phyloP scores from a whole-genome alignment of 164 flowering plant genomes.

The Magnolia kwangsiensis region DNA sequence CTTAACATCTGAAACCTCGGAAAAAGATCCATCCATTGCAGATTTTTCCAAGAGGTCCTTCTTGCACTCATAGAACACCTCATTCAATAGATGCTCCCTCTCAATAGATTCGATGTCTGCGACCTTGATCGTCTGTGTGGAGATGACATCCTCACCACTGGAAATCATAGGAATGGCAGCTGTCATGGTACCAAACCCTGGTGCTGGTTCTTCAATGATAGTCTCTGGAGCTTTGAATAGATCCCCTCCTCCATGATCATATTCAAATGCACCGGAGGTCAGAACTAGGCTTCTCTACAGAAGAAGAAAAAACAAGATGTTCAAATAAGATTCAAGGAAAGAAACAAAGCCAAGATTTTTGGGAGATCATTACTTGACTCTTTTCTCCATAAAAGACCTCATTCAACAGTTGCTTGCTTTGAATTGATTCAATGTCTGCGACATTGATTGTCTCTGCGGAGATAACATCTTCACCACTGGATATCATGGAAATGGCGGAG shows the following conservation, averaged over 20 bases:
- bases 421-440: constrained; percentile 46
- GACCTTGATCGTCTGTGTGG: constrained; percentile 49
- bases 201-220: constrained; percentile 60
- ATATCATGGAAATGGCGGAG: constrained; percentile 76
- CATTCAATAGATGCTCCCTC: constrained; percentile 53
- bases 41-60: constrained; percentile 70
- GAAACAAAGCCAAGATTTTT: background rate
- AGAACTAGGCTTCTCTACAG: constrained; percentile 13
- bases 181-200: constrained; percentile 54
- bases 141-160: constrained; percentile 55
- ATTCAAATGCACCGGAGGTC: constrained; percentile 53
- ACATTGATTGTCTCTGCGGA: constrained; percentile 34
- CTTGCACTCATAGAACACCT: constrained; percentile 70
- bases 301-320: constrained; percentile 11
- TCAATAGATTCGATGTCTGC: constrained; percentile 53
- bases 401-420: constrained; percentile 49
- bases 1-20: constrained; percentile 46
- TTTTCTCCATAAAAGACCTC: constrained; percentile 60
- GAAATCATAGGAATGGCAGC: constrained; percentile 84
- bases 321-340: constrained; percentile 1
- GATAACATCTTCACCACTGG: constrained; percentile 60
- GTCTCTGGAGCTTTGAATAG: constrained; percentile 79
- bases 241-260: constrained; percentile 87
- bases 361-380: background rate
- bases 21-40: constrained; percentile 36